A percentile compares a stretch with the other conserved stretches of the same genome.
These are phyloP conservation scores for Hippophae rhamnoides DNA, from an alignment of 306 rosid species.

Conservation along the genomic window DNA sequence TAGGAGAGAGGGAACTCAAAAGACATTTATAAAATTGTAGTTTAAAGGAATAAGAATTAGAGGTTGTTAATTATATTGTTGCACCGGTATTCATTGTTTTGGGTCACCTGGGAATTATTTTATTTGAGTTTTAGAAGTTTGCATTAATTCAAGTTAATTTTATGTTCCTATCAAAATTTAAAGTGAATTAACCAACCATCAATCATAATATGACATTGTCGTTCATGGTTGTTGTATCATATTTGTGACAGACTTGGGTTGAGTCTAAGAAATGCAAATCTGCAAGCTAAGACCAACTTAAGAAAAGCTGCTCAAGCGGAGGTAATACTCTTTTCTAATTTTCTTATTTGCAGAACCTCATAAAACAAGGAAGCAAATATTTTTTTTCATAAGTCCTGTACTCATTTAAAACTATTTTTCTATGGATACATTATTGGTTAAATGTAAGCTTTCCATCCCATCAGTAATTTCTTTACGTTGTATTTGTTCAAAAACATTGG, in stretches of 20 bases:
- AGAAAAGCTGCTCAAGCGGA: slow-evolving; percentile 76
- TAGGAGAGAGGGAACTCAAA: neutral
- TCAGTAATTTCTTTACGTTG: neutral
- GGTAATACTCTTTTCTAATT: slow-evolving; percentile 24
- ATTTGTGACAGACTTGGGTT: neutral
- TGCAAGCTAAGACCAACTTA: slow-evolving; percentile 71
- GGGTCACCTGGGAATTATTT: no score
- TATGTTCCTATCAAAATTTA: no score
- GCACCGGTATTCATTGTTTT: no score
- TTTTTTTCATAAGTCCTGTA: no score
- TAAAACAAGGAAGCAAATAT: neutral
- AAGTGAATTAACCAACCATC: neutral
- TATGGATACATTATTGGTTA: neutral
- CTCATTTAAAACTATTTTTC: neutral
- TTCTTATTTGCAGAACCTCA: neutral
- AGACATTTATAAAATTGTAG: no score
- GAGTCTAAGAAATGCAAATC: neutral
- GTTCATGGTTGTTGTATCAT: slow-evolving; percentile 3
- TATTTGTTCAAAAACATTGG: neutral
- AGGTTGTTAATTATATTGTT: no score
- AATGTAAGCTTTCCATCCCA: neutral
- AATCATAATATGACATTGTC: neutral
- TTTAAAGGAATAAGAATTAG: no score
- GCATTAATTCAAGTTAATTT: no score
- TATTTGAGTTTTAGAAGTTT: no score